Evolutionary conservation across 1,139 yeast species (phyloP), one percentile per base, ranked within the genome.

Genomic region (Candida tunisiensis): DNA sequence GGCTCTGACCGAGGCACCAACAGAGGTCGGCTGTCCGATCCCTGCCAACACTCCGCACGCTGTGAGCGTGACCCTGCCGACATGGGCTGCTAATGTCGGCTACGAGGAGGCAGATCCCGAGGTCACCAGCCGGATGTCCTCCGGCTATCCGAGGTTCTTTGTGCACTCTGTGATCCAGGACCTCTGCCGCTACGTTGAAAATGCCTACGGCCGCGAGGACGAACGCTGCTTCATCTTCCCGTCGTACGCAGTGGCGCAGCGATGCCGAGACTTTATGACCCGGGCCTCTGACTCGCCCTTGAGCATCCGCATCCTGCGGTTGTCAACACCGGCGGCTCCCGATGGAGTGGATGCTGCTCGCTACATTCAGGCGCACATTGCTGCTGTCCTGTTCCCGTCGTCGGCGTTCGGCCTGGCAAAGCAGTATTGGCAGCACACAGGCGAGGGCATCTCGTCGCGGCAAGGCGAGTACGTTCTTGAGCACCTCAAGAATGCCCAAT

Each of bases 361-460:
- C 32, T 60, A 70, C 32, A 56, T 69, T 14, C 85, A 71, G 35
- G 68, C 85, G 6, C 65, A 65, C 27, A 65, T 85, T 31, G 78
- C 88, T 1, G 78, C 72, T 17, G 80, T 82, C 3, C 77, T 88
- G 39, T 74, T 75, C 41, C 80, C 80, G 1, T 57, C 61, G 3
- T 45, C 53, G 3, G 68, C 65, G 28, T 70, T 59, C 37, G 51
- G 67, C 1, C 47, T 77, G 5, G 88, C 91, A 19, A 83, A 82
- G 47, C 71, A 70, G 40, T 88, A 79, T 53, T 88, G 98, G 98
- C 95, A 85, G 47, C 95, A 85, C 44, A 62, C 93, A 1, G 98
- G 98, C 18, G 96, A 88, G 50, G 94, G 94, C 8, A 68, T 88
- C 24, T 79, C 94, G 12, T 79, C 93, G 8, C 59, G 96, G 42